Evolutionary conservation across 106 monocot genomes (phyloP).

Genomic region (Platanthera guangdongensis): DNA sequence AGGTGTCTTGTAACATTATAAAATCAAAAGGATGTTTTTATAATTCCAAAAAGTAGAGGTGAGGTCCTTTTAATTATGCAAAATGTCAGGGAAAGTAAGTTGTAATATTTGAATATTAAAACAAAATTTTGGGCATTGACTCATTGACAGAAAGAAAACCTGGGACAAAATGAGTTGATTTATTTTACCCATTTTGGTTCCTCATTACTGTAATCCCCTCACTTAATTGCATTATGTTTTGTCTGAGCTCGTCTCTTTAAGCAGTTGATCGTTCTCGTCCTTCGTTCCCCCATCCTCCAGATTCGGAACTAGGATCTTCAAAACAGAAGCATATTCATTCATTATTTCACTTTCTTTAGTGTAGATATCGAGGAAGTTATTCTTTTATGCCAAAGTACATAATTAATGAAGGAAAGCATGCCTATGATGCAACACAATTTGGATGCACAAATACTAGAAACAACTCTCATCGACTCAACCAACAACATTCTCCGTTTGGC

Average conservation of each 20-base stretch:
- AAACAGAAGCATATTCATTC: background rate
- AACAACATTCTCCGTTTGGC: no score
- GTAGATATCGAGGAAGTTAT: background rate
- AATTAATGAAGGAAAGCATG: no score
- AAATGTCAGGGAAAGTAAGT: background rate
- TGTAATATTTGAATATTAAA: no score
- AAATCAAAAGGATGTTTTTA: no score
- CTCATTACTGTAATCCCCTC: background rate
- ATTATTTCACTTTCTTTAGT: background rate
- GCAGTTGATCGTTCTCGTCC: background rate
- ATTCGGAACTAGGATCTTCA: background rate
- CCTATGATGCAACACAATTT: background rate
- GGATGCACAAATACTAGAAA: no score
- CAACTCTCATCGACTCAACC: no score
- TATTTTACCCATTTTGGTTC: constrained; percentile 3
- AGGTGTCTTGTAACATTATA: no score
- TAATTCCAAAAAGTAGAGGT: no score
- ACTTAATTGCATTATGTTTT: background rate
- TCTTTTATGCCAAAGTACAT: background rate
- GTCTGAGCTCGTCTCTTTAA: background rate
- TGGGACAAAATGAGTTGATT: background rate
- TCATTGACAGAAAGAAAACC: background rate
- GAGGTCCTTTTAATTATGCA: no score
- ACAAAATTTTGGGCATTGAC: no score
- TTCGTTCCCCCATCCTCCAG: background rate